Evolutionary conservation across 2,329 filamentous ascomycete species (phyloP).

Genomic region (Tolypocladium album): DNA sequence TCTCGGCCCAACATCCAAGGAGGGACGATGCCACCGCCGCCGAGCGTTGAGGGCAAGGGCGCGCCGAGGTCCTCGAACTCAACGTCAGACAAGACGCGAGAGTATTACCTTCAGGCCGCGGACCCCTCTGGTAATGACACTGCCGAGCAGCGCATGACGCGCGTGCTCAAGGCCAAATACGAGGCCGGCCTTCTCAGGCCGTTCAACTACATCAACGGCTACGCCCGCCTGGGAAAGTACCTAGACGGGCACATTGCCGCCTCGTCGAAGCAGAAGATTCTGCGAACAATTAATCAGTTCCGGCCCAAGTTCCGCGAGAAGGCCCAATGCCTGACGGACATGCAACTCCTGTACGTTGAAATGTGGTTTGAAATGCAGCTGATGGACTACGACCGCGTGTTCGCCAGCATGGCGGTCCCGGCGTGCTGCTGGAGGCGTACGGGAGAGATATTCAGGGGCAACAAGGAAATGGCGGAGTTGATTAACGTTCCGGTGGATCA

Average conservation of each 20-base stretch:
- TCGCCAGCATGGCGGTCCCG: constrained; percentile 97
- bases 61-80: constrained; percentile 50
- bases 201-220: constrained; percentile 98
- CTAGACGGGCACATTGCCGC: constrained; percentile 82
- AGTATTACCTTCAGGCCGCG: constrained; percentile 95
- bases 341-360: constrained; percentile 88
- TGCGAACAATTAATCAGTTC: constrained; percentile 85
- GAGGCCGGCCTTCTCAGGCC: constrained; percentile 89
- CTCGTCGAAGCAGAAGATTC: constrained; percentile 77
- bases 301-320: constrained; percentile 92
- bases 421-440: constrained; percentile 96
- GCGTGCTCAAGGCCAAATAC: constrained; percentile 88
- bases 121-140: constrained; percentile 79
- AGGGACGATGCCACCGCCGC: constrained; percentile 35
- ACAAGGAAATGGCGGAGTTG: constrained; percentile 97
- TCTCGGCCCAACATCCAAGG: constrained; percentile 12
- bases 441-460: constrained; percentile 92
- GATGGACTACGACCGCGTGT: constrained; percentile 97
- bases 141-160: constrained; percentile 90
- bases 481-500: constrained; percentile 88
- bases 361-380: constrained; percentile 98
- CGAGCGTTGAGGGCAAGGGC: constrained; percentile 34
- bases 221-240: constrained; percentile 79
- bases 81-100: constrained; percentile 67
- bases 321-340: constrained; percentile 83